Conservation (phyloP, 2,329 filamentous ascomycete species). For the Pseudogymnoascus sp. region DNA sequence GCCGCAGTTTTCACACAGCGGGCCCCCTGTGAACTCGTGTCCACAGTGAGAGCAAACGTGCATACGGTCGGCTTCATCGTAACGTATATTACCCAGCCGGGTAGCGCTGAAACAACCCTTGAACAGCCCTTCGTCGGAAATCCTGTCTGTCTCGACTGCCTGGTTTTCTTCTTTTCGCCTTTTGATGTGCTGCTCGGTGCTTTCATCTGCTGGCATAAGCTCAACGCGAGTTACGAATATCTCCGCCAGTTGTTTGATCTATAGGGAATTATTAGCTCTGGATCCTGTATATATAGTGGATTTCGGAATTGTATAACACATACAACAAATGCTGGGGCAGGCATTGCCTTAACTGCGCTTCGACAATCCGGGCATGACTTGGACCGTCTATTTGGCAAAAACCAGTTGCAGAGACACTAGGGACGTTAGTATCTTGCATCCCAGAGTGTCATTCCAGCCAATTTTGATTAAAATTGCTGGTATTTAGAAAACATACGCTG, state of each 20-base stretch:
- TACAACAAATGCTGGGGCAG: constrained; percentile 57
- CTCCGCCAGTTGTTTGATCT: constrained; percentile 57
- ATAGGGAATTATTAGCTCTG: constrained; percentile 1
- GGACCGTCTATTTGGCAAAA: constrained; percentile 38
- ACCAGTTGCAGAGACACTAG: constrained; percentile 31
- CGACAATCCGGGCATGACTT: constrained; percentile 65
- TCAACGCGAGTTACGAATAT: constrained; percentile 53
- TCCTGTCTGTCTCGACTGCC: constrained; percentile 51
- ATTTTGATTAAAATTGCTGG: neutral
- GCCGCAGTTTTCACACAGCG: constrained; percentile 45
- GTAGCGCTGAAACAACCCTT: constrained; percentile 38
- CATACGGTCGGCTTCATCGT: constrained; percentile 52
- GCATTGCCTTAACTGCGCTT: constrained; percentile 46
- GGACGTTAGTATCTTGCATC: constrained; percentile 15
- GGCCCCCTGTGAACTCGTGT: constrained; percentile 55
- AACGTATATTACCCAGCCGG: constrained; percentile 24
- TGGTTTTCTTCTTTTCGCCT: constrained; percentile 52
- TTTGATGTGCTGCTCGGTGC: constrained; percentile 49
- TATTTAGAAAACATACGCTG: constrained; percentile 36
- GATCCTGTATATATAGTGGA: neutral
- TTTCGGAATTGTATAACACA: constrained; percentile 18
- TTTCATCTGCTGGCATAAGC: constrained; percentile 55
- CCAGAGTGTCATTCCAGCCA: neutral
- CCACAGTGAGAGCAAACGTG: constrained; percentile 54
- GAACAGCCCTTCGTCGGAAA: constrained; percentile 50